A percentile compares a stretch with the other conserved stretches of the same genome.
These are phyloP conservation scores for Hypoxylon rubiginosum DNA, from an alignment of 2,329 filamentous ascomycete species.

Conservation along the genomic window DNA sequence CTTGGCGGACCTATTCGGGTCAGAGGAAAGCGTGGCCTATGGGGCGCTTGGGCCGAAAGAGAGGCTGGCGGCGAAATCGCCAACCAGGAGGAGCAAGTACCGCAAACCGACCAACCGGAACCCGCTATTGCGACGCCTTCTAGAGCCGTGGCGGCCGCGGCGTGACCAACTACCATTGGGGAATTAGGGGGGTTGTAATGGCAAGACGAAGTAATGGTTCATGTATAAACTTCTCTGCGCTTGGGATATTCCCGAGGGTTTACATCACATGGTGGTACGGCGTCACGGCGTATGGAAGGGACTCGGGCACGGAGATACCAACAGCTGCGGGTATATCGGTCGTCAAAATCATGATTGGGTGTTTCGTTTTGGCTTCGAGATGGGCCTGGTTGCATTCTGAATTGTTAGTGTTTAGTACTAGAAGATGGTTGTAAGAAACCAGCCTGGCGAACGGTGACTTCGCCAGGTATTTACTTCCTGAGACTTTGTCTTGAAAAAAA, in stretches of 20 bases:
- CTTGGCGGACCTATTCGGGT: slow-evolving; percentile 87
- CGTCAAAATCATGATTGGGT: slow-evolving; percentile 48
- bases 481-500: slow-evolving; percentile 2
- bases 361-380: slow-evolving; percentile 24
- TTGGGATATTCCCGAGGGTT: slow-evolving; percentile 44
- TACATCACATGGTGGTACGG: slow-evolving; percentile 47
- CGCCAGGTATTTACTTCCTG: slow-evolving; percentile 30
- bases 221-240: slow-evolving; percentile 53
- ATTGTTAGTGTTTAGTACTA: slow-evolving; percentile 30
- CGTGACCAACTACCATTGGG: slow-evolving; percentile 37
- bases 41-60: slow-evolving; percentile 94
- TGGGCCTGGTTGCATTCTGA: slow-evolving; percentile 36
- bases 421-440: slow-evolving; percentile 9
- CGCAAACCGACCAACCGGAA: slow-evolving; percentile 51
- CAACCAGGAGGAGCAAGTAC: slow-evolving; percentile 61
- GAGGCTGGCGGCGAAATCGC: slow-evolving; percentile 75
- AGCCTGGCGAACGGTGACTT: slow-evolving; percentile 20
- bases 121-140: slow-evolving; percentile 53
- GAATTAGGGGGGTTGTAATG: slow-evolving; percentile 36
- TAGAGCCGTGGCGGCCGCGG: slow-evolving; percentile 49
- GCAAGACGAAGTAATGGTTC: slow-evolving; percentile 47
- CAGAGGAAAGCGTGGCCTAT: slow-evolving; percentile 92
- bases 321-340: slow-evolving; percentile 49
- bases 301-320: slow-evolving; percentile 52
- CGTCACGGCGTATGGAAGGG: slow-evolving; percentile 49